phyloP scores from a whole-genome alignment of 78 protist genomes.

The Dictyostelium discoideum region dicty_2.7 NC_007088.5:1326501-1327000 shows the following conservation, averaged over 20 bases:
- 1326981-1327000: background rate
- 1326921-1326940: background rate
- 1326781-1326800: background rate
- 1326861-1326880: background rate
- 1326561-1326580: background rate
- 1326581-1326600: background rate
- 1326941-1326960: background rate
- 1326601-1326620: background rate
- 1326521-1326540: no score
- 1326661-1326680: background rate
- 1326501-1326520: no score
- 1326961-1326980: background rate
- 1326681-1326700: background rate
- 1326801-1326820: background rate
- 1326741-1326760: background rate
- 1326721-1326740: background rate
- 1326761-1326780: background rate
- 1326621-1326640: background rate
- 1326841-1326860: background rate
- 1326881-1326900: background rate
- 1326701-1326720: background rate
- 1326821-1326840: background rate
- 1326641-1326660: background rate
- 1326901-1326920: background rate
- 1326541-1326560: no score